These are phyloP conservation scores for Chalciporus sp. DNA, from an alignment of 1,284 basidiomycete species.

Conservation along the genomic window DNA sequence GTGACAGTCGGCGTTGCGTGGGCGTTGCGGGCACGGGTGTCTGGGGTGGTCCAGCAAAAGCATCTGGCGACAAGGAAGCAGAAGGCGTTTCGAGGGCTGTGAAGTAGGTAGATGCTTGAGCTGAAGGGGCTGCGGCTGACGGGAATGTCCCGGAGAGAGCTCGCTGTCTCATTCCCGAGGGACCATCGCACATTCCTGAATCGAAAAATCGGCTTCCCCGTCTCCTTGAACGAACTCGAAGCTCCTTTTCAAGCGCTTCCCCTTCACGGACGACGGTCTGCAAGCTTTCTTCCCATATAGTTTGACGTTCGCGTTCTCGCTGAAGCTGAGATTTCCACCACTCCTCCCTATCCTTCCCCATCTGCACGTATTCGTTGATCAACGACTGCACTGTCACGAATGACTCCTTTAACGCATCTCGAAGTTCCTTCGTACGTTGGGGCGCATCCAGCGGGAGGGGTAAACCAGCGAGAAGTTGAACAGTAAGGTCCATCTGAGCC, in stretches of 20 bases:
- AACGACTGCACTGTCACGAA: conserved; percentile 60
- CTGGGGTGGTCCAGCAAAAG: conserved; percentile 11
- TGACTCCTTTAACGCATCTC: conserved; percentile 65
- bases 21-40: conserved; percentile 30
- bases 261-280: conserved; percentile 86
- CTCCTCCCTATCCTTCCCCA: conserved; percentile 80
- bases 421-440: conserved; percentile 48
- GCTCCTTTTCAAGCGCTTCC: conserved; percentile 81
- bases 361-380: conserved; percentile 70
- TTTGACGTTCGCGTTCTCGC: conserved; percentile 73
- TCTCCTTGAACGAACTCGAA: conserved; percentile 61
- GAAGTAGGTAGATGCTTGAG: conserved; percentile 25
- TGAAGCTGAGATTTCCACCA: conserved; percentile 71
- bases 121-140: conserved; percentile 17
- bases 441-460: conserved; percentile 39
- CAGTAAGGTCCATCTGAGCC: conserved; percentile 80
- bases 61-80: conserved; percentile 3
- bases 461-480: conserved; percentile 65
- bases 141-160: conserved; percentile 19
- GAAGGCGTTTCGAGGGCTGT: conserved; percentile 19
- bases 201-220: conserved; percentile 59
- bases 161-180: conserved; percentile 30
- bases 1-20: conserved; percentile 27
- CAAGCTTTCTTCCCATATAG: conserved; percentile 92
- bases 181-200: conserved; percentile 25